Evolutionary conservation across 257 asterid genomes (phyloP).

Genomic region (Linaria vulgaris): DNA sequence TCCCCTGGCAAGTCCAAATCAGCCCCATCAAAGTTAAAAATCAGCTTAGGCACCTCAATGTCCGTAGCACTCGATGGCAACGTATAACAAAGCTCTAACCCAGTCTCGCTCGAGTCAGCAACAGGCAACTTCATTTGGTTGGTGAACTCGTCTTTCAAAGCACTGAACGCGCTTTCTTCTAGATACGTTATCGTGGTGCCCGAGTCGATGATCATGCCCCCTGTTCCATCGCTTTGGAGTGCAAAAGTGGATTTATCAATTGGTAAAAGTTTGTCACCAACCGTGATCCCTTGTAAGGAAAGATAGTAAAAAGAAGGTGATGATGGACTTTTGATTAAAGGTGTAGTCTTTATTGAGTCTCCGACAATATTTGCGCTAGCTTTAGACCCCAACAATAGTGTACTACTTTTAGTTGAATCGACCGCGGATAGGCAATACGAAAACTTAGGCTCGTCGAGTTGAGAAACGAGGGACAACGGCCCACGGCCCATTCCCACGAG

Average conservation of each 20-base stretch:
- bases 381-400: conserved; percentile 60
- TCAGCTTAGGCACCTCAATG: conserved; percentile 59
- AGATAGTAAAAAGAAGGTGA: conserved; percentile 82
- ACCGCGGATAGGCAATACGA: conserved; percentile 77
- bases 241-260: conserved; percentile 48
- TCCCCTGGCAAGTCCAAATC: conserved; percentile 78
- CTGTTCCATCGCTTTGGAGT: conserved; percentile 60
- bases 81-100: conserved; percentile 69
- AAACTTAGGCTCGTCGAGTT: conserved; percentile 70
- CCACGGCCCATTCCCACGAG: conserved; percentile 86
- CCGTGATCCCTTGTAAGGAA: conserved; percentile 69
- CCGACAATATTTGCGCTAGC: conserved; percentile 10
- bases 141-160: conserved; percentile 53
- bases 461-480: conserved; percentile 70
- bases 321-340: conserved; percentile 51
- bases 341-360: conserved; percentile 39
- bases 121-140: conserved; percentile 50
- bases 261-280: conserved; percentile 56
- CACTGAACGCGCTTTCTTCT: conserved; percentile 45
- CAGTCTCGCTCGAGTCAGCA: conserved; percentile 44
- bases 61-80: conserved; percentile 37
- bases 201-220: conserved; percentile 88
- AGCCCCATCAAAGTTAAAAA: conserved; percentile 59
- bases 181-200: conserved; percentile 83
- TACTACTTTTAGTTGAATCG: conserved; percentile 47